Conservation (phyloP, 192 early-diverging fungal genomes). For the Dissophora ornata region DNA sequence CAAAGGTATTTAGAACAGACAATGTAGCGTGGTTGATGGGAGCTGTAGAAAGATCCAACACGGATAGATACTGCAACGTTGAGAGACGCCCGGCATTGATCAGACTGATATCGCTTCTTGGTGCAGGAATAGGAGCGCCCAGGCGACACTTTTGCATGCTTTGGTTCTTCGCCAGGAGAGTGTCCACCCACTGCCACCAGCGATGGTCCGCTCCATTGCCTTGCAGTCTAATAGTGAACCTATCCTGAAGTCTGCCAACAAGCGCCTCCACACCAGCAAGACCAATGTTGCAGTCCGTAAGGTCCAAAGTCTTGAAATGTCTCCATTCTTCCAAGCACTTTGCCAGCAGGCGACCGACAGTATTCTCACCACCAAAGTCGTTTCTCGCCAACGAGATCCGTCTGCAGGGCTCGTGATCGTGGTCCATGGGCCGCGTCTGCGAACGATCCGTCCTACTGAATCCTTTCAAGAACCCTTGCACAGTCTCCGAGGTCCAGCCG, state of each 20-base stretch:
- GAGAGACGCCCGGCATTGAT: conserved; percentile 8
- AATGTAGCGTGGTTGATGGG: conserved; percentile 21
- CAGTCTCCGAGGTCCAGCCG: conserved; percentile 30
- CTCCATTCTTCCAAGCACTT: conserved; percentile 20
- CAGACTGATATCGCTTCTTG: background rate
- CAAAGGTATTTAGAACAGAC: conserved; percentile 1
- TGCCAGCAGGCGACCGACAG: conserved; percentile 25
- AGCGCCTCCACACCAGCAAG: conserved; percentile 27
- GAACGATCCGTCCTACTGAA: background rate
- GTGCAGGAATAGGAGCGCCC: conserved; percentile 19
- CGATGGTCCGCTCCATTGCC: conserved; percentile 30
- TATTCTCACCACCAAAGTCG: conserved; percentile 37
- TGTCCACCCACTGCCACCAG: conserved; percentile 53
- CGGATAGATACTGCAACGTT: conserved; percentile 14
- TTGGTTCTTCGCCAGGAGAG: conserved; percentile 25
- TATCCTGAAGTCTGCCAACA: conserved; percentile 18
- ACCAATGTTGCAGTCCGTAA: conserved; percentile 45
- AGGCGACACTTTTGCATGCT: conserved; percentile 31
- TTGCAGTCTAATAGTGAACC: conserved; percentile 34
- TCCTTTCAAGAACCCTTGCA: conserved; percentile 30
- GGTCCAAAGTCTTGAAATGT: conserved; percentile 37
- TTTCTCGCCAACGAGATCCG: conserved; percentile 41
- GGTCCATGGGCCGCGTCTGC: background rate
- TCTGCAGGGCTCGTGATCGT: conserved; percentile 21
- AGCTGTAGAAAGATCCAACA: conserved; percentile 30